Conservation (phyloP, 176 grass and related monocot genomes). For the Cenchrus purpureus region DNA sequence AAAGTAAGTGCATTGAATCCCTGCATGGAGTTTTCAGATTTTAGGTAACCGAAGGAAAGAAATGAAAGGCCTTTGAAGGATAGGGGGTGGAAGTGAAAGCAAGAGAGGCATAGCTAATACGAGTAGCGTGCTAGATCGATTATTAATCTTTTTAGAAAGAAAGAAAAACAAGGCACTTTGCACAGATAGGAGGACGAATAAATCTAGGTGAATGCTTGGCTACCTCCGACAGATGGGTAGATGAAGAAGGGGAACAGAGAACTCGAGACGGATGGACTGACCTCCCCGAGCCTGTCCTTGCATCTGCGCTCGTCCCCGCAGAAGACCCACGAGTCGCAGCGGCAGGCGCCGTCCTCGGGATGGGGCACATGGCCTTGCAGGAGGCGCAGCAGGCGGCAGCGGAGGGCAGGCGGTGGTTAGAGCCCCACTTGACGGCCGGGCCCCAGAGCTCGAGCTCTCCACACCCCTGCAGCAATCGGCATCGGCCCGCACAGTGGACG, state of each 20-base stretch:
- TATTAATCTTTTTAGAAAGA: neutral
- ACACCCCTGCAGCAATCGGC: constrained; percentile 63
- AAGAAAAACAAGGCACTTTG: neutral
- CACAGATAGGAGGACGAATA: neutral
- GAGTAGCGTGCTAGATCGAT: neutral
- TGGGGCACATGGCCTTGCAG: constrained; percentile 69
- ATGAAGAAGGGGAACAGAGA: neutral
- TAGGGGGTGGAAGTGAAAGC: neutral
- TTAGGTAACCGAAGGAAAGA: neutral
- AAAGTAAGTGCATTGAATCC: no score
- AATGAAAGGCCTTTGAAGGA: neutral
- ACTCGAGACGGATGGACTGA: constrained; percentile 1
- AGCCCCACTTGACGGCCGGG: constrained; percentile 64
- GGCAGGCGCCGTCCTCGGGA: constrained; percentile 44
- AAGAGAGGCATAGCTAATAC: neutral
- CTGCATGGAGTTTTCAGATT: neutral
- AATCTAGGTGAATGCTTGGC: neutral
- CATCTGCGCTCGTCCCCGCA: constrained; percentile 72
- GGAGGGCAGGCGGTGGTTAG: constrained; percentile 56
- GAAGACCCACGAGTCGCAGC: constrained; percentile 92
- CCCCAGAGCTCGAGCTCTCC: constrained; percentile 81
- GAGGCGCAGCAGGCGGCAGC: constrained; percentile 68
- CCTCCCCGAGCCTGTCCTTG: constrained; percentile 72
- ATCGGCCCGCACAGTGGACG: constrained; percentile 11
- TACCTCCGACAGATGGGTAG: neutral